phyloP scores from a whole-genome alignment of 257 asterid genomes.

The Knoxia roxburghii region DNA sequence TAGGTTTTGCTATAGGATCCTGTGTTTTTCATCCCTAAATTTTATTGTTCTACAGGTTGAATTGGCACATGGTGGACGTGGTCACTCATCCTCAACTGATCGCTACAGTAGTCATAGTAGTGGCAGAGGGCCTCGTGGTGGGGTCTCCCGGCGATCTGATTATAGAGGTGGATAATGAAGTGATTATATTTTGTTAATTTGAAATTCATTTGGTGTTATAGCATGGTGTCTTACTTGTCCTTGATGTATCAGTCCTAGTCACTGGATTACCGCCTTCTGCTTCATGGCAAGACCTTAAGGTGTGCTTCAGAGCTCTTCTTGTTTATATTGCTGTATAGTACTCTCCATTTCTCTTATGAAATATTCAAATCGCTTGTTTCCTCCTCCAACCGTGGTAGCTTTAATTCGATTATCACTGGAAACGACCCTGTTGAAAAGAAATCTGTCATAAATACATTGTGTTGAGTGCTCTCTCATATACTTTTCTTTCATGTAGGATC shows the following conservation, averaged over 20 bases:
- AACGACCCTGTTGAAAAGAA: not conserved
- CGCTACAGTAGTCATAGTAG: constrained; percentile 44
- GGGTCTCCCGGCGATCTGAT: constrained; percentile 90
- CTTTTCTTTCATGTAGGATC: constrained; percentile 58
- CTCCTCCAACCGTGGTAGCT: too few species aligned
- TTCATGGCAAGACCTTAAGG: constrained; percentile 99
- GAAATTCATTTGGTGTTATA: not conserved
- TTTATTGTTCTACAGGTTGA: constrained; percentile 58
- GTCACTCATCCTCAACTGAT: constrained; percentile 66
- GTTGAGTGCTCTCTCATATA: not conserved
- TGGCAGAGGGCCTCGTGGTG: constrained; percentile 88
- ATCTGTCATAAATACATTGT: not conserved
- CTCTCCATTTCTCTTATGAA: too few species aligned
- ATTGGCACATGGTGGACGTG: constrained; percentile 99
- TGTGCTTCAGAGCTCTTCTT: constrained; percentile 14
- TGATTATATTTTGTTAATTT: not conserved
- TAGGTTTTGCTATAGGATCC: not conserved
- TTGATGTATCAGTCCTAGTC: constrained; percentile 50
- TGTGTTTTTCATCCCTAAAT: not conserved
- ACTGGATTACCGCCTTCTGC: constrained; percentile 91
- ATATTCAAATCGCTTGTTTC: too few species aligned
- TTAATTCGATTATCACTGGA: too few species aligned
- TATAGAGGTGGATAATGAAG: constrained; percentile 48
- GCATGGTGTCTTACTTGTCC: constrained; percentile 14
- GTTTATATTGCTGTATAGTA: too few species aligned